These are phyloP conservation scores for Coleophoma eucalyptorum DNA, from an alignment of 2,329 filamentous ascomycete genomes.

Conservation along the genomic window DNA sequence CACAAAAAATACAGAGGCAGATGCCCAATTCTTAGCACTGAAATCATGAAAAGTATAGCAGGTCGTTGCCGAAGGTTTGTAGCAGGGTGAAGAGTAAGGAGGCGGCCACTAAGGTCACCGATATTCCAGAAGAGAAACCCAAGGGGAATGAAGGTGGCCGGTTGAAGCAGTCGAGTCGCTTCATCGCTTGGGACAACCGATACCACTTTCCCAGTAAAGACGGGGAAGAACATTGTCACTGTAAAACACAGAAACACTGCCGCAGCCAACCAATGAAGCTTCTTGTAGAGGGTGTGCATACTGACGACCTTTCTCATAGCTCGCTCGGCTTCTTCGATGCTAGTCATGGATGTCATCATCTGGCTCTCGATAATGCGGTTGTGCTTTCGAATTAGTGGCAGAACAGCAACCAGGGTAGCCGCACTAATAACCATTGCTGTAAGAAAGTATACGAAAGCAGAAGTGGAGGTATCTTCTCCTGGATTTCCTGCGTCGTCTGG, in stretches of 20 bases:
- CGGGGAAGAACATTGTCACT: conserved; percentile 91
- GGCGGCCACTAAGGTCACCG: conserved; percentile 76
- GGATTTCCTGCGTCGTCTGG: conserved; percentile 17
- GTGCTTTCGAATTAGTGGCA: conserved; percentile 65
- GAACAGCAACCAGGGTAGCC: conserved; percentile 66
- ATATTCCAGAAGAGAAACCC: conserved; percentile 92
- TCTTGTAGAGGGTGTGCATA: conserved; percentile 65
- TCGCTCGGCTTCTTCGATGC: conserved; percentile 49
- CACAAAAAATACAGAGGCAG: conserved; percentile 86
- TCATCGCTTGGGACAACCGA: conserved; percentile 37
- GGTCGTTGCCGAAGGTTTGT: conserved; percentile 59
- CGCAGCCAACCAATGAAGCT: conserved; percentile 74
- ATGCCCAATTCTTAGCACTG: conserved; percentile 64
- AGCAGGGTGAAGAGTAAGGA: conserved; percentile 57
- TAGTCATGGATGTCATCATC: conserved; percentile 46
- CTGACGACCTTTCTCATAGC: conserved; percentile 46
- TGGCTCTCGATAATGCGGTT: conserved; percentile 47
- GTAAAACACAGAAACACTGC: conserved; percentile 78
- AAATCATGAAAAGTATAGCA: conserved; percentile 60
- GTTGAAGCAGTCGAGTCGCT: conserved; percentile 59
- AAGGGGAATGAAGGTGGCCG: conserved; percentile 80
- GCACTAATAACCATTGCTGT: conserved; percentile 77
- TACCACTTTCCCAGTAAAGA: conserved; percentile 73
- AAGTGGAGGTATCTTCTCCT: conserved; percentile 50
- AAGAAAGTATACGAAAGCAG: conserved; percentile 88